A percentile compares a stretch with the other conserved stretches of the same genome.
Evolutionary conservation across 345 rosid genomes (phyloP).

Genomic region (Eutrema japonicum): DNA sequence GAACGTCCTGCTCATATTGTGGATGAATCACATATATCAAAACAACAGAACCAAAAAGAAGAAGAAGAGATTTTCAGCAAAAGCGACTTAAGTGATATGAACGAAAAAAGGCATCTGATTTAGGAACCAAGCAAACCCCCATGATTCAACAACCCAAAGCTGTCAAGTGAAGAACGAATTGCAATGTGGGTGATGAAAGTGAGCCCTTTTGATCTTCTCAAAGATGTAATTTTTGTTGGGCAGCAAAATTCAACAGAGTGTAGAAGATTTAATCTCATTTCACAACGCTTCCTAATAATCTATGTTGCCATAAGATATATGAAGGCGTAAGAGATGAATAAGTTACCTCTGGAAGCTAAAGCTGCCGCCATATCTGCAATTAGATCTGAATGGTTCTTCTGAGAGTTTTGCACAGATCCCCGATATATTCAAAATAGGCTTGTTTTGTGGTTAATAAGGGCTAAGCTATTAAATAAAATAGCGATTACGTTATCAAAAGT

Average conservation of each 20-base stretch:
- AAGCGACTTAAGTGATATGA: neutral
- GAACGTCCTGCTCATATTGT: constrained; percentile 42
- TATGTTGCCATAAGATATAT: too few relatives aligned
- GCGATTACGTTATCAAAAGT: neutral
- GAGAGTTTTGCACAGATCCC: neutral
- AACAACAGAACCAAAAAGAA: neutral
- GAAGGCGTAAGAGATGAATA: neutral
- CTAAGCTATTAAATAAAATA: neutral
- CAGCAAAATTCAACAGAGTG: neutral
- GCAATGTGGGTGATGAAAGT: too few relatives aligned
- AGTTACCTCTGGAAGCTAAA: constrained; percentile 37
- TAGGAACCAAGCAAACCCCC: constrained; percentile 5
- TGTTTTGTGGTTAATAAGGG: neutral
- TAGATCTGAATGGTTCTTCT: neutral
- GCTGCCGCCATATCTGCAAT: constrained; percentile 40
- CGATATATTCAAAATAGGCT: neutral
- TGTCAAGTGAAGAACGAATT: too few relatives aligned
- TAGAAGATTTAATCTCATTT: neutral
- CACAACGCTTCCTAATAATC: neutral
- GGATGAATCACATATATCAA: neutral
- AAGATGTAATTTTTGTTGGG: constrained; percentile 4
- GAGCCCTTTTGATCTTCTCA: neutral
- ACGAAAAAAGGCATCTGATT: neutral
- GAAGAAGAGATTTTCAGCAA: neutral
- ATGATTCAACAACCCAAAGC: neutral